phyloP scores from a whole-genome alignment of 2,329 filamentous ascomycete species.

The Diaporthe australafricana region DNA sequence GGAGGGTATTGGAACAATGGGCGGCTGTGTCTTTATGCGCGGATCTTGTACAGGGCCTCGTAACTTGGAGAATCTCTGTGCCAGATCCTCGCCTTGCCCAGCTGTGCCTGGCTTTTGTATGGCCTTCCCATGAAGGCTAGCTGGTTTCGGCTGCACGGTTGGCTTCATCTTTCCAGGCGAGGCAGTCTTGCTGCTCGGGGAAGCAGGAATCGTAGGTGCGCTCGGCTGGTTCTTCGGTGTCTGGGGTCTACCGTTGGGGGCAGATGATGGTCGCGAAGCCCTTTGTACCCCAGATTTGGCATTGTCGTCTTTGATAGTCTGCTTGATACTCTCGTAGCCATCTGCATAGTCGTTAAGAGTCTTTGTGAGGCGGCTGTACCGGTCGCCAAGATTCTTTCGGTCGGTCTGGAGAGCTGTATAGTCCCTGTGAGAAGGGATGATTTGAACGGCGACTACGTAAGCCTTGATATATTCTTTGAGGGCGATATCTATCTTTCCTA shows the following conservation, averaged over 20 bases:
- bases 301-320: conserved; percentile 73
- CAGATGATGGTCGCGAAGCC: conserved; percentile 39
- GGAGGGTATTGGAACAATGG: conserved; percentile 46
- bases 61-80: conserved; percentile 68
- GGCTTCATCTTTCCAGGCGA: conserved; percentile 54
- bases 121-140: conserved; percentile 72
- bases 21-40: conserved; percentile 62
- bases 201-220: background rate
- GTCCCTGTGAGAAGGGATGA: conserved; percentile 81
- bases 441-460: conserved; percentile 80
- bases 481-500: conserved; percentile 77
- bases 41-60: conserved; percentile 64
- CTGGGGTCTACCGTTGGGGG: conserved; percentile 11
- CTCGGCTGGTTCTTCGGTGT: background rate
- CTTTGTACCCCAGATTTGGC: conserved; percentile 68
- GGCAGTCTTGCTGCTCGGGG: background rate
- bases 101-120: conserved; percentile 51
- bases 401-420: conserved; percentile 73
- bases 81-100: conserved; percentile 59
- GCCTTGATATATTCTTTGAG: conserved; percentile 86
- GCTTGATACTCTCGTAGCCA: conserved; percentile 69
- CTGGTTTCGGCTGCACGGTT: conserved; percentile 74
- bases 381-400: conserved; percentile 57
- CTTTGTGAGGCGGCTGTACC: conserved; percentile 62
- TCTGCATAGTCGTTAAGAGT: conserved; percentile 60